These are phyloP conservation scores for Hyparrhenia diplandra DNA, from an alignment of 176 grass and related monocot genomes.

Conservation along the genomic window DNA sequence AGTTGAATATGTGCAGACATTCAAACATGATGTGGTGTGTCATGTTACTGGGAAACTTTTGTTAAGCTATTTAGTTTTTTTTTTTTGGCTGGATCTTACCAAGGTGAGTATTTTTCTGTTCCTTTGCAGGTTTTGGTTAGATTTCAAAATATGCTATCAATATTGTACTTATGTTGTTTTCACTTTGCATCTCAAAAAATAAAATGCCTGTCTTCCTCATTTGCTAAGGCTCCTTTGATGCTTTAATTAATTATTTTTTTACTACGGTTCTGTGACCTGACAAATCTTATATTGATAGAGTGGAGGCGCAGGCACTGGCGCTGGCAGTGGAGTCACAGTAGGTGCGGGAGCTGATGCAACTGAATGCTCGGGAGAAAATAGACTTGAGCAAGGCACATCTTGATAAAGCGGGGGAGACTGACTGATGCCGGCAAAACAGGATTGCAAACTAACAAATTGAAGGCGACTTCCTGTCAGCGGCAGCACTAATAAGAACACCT, in stretches of 20 bases:
- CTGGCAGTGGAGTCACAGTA: neutral
- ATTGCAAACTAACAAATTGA: neutral
- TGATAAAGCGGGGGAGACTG: neutral
- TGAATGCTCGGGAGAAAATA: neutral
- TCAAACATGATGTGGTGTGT: neutral
- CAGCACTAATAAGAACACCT: neutral
- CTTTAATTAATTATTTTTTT: neutral
- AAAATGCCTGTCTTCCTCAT: neutral
- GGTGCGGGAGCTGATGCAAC: neutral
- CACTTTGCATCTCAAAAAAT: neutral
- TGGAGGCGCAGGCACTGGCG: neutral
- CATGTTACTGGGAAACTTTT: neutral
- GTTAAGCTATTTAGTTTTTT: neutral
- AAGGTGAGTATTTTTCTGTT: neutral
- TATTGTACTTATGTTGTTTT: neutral
- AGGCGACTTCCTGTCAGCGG: neutral
- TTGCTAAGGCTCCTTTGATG: neutral
- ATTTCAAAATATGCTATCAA: neutral
- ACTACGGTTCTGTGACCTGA: neutral
- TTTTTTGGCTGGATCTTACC: neutral
- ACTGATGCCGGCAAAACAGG: neutral
- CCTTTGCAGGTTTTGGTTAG: neutral
- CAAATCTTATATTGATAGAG: slow-evolving; percentile 4
- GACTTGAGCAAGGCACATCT: neutral
- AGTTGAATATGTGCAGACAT: neutral